Conservation (phyloP, 176 grass and related monocot species). For the Puccinellia tenuiflora region DNA sequence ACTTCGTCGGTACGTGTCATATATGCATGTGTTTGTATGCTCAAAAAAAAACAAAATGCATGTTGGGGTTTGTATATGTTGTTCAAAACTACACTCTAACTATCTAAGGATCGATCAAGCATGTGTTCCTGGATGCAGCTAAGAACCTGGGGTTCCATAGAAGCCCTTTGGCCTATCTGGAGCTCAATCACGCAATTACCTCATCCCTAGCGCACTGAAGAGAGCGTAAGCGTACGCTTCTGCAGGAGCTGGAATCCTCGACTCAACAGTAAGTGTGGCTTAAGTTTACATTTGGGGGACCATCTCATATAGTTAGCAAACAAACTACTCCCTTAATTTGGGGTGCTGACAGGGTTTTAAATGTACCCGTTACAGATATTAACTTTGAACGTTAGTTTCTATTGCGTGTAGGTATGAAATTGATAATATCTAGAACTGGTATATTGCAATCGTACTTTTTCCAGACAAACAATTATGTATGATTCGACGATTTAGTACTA, state of each 20-base stretch:
- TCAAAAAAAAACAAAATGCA: too few species aligned
- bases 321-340: too few species aligned
- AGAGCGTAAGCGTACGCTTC: conserved; percentile 47
- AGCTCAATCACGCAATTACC: background rate
- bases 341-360: too few species aligned
- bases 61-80: background rate
- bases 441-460: background rate
- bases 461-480: background rate
- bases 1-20: conserved; percentile 45
- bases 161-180: conserved; percentile 40
- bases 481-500: background rate
- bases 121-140: background rate
- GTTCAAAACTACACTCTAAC: too few species aligned
- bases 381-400: too few species aligned
- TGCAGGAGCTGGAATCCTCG: conserved; percentile 39
- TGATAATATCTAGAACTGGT: too few species aligned
- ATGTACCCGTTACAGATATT: too few species aligned
- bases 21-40: too few species aligned
- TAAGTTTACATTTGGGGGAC: background rate
- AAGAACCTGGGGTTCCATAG: conserved; percentile 29
- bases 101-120: background rate
- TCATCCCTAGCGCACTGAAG: background rate
- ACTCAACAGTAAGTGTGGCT: conserved; percentile 26
- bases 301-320: too few species aligned
- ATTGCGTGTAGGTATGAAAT: too few species aligned